A percentile compares a stretch with the other conserved stretches of the same genome.
Evolutionary conservation across 75 land plant species (phyloP).

Genomic region (Picea sitchensis): DNA sequence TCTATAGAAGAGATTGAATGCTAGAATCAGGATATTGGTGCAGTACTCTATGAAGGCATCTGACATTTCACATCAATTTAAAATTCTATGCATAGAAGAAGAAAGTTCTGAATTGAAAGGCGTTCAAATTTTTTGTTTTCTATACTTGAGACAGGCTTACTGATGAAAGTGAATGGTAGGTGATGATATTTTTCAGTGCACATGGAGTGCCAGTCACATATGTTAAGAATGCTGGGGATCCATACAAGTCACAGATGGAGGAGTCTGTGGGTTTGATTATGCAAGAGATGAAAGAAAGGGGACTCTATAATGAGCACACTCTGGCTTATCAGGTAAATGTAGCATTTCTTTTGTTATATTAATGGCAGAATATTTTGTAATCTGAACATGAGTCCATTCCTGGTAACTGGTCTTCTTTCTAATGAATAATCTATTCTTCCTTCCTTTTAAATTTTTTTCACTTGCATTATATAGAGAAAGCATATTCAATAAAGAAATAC

Average conservation of each 20-base stretch:
- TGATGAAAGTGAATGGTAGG: slow-evolving; percentile 28
- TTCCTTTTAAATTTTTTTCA: too few relatives aligned
- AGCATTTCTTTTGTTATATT: too few relatives aligned
- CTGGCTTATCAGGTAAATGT: slow-evolving; percentile 79
- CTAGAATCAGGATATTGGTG: not conserved
- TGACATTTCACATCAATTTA: not conserved
- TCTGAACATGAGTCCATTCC: too few relatives aligned
- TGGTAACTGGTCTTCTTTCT: too few relatives aligned
- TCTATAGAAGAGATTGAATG: not conserved
- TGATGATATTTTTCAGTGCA: slow-evolving; percentile 87
- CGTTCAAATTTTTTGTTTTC: not conserved
- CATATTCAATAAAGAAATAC: too few relatives aligned
- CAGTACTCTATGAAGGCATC: too few relatives aligned
- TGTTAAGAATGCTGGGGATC: slow-evolving; percentile 86
- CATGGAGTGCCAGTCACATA: slow-evolving; percentile 90
- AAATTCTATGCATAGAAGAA: not conserved
- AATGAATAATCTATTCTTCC: too few relatives aligned
- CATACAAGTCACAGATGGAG: slow-evolving; percentile 89
- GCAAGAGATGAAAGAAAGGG: slow-evolving; percentile 68
- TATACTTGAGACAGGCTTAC: not conserved
- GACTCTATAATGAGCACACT: slow-evolving; percentile 57
- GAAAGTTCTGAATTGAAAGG: not conserved
- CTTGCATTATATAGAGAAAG: too few relatives aligned
- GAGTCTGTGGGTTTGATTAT: slow-evolving; percentile 73
- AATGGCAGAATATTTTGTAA: too few relatives aligned